phyloP scores from a whole-genome alignment of 257 asterid species.

The Nicotiana benthamiana region DNA sequence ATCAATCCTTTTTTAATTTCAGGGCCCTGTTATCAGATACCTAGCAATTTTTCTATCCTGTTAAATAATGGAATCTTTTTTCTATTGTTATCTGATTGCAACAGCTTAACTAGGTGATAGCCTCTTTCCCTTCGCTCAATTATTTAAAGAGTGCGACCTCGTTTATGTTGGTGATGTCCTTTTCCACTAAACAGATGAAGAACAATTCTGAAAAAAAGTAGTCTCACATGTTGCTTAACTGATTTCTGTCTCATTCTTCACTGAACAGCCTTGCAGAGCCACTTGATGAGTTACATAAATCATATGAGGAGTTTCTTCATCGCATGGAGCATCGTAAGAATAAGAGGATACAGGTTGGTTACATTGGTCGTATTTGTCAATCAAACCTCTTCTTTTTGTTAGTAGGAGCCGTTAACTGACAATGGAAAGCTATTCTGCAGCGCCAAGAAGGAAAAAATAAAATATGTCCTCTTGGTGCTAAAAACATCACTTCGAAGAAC shows the following conservation, averaged over 20 bases:
- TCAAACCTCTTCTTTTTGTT: conserved; percentile 1
- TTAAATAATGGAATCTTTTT: neutral
- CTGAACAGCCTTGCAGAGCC: conserved; percentile 85
- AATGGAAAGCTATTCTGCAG: conserved; percentile 23
- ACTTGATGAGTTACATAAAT: conserved; percentile 69
- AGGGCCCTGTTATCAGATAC: neutral
- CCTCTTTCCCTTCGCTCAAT: neutral
- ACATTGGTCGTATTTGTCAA: conserved; percentile 9
- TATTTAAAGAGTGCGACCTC: neutral
- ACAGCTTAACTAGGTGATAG: neutral
- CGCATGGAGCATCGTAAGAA: conserved; percentile 50
- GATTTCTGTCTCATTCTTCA: conserved; percentile 4
- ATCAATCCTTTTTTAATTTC: neutral
- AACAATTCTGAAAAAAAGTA: conserved; percentile 1
- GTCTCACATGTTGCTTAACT: neutral
- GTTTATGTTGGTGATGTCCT: neutral
- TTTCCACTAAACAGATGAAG: neutral
- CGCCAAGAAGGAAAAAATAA: conserved; percentile 30
- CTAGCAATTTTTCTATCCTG: neutral
- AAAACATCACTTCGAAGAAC: conserved; percentile 10
- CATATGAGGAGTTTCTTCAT: conserved; percentile 73
- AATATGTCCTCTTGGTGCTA: conserved; percentile 10
- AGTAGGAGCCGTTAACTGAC: conserved; percentile 10
- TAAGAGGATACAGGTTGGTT: conserved; percentile 58
- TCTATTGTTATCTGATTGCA: neutral